Evolutionary conservation across 768 basidiomycete genomes (phyloP), one percentile per base, ranked within the genome.

Genomic region (Amanita exitialis): DNA sequence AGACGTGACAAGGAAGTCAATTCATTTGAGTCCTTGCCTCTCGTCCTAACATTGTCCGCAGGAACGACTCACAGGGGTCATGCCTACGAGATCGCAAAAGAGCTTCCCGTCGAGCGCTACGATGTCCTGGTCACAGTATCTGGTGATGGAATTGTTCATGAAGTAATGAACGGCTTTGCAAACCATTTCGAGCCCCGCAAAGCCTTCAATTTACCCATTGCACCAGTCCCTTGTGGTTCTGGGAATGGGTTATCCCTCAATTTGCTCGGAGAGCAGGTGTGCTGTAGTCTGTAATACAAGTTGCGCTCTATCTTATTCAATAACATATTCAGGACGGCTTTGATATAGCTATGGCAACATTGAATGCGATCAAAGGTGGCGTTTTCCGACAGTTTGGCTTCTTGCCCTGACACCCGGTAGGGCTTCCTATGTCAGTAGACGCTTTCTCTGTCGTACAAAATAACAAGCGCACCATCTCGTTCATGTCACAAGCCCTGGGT

Each of bases 61-160:
- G 90, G 79, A 44, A 90, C 88, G 0, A 76, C 75, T 3, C 73
- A 76, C 53, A 56, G 61, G 2, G 76, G 77, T 4, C 87, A 94
- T 62, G 90, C 86, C 2, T 65, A 65, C 35, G 80, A 88, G 30
- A 69, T 91, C 51, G 79, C 72, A 0, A 78, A 78, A 54, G 64
- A 67, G 3, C 63, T 90, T 30, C 32, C 37, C n/a, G 54, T 71
- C 0, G 70, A 87, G 3, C 70, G 74, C 13, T 86, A 76, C 54
- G 90, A 92, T 55, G 87, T 82, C 0, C 62, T 94, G 37, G 74
- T 88, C 34, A 66, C 80, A 27, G 74, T 93, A 20, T 91, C 89
- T 0, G 91, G 91, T 0, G 91, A 94, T 58, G 91, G 91, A 6
- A 71, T 90, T 32, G 61, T 90, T 13, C 86, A 92, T 59, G 91